Percentiles rank a stretch among this genome's conserved stretches.
Evolutionary conservation across 2,329 filamentous ascomycete species (phyloP).

Genomic region (Thielaviopsis ethacetica): DNA sequence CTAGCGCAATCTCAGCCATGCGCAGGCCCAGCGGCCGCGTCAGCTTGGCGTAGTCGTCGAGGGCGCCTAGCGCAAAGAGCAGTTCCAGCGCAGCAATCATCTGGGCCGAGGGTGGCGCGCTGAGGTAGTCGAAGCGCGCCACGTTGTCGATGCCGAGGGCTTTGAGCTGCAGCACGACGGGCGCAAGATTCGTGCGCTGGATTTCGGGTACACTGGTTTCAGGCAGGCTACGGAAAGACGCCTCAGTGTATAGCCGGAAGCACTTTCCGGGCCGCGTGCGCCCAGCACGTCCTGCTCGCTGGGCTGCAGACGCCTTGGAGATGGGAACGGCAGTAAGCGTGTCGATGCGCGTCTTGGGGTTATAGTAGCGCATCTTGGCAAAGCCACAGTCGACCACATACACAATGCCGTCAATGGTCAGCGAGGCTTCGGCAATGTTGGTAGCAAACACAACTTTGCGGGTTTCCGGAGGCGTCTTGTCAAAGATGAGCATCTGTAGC

Average conservation of each 20-base stretch:
- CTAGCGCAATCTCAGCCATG: conserved; percentile 86
- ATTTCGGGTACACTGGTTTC: conserved; percentile 76
- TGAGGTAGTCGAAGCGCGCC: conserved; percentile 76
- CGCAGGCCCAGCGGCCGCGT: conserved; percentile 73
- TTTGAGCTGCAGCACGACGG: conserved; percentile 79
- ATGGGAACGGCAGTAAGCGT: conserved; percentile 66
- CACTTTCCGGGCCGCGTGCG: conserved; percentile 85
- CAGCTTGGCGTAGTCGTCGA: conserved; percentile 81
- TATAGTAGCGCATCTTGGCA: conserved; percentile 76
- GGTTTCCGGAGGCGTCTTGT: conserved; percentile 62
- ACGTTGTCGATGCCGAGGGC: conserved; percentile 92
- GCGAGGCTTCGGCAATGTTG: conserved; percentile 90
- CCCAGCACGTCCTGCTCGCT: conserved; percentile 78
- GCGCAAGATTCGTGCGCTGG: conserved; percentile 78
- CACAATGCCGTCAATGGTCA: conserved; percentile 83
- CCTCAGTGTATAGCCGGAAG: conserved; percentile 78
- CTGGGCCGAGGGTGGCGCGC: conserved; percentile 68
- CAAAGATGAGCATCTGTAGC: conserved; percentile 90
- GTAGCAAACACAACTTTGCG: conserved; percentile 87
- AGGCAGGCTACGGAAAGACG: conserved; percentile 46
- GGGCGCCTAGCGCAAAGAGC: conserved; percentile 67
- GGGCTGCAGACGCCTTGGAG: conserved; percentile 84
- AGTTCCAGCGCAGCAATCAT: conserved; percentile 77
- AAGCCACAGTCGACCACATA: conserved; percentile 86
- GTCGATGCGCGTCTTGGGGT: conserved; percentile 73